Evolutionary conservation across 805 yeast genomes (phyloP).

Genomic region (Wickerhamomyces xylosicus): DNA sequence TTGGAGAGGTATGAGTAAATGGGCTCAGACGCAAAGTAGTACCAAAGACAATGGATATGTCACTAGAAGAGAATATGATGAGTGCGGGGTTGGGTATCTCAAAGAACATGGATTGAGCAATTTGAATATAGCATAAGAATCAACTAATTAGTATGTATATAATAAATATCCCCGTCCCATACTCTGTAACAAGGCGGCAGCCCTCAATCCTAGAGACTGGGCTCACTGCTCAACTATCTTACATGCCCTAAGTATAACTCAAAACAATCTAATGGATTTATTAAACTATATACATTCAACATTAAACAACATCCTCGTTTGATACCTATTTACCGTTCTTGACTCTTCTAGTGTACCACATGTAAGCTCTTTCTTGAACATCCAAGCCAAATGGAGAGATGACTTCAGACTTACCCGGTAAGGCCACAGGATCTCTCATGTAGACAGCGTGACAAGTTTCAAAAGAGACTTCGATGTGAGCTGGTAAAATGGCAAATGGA

Average conservation of each 20-base stretch:
- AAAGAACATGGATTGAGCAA: constrained; percentile 82
- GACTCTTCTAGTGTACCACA: constrained; percentile 82
- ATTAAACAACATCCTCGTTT: not conserved
- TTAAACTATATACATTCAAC: constrained; percentile 9
- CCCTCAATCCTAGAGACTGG: no score
- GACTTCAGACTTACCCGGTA: constrained; percentile 95
- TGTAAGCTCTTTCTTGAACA: constrained; percentile 87
- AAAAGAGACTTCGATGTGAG: constrained; percentile 84
- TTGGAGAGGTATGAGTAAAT: constrained; percentile 90
- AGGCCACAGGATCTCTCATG: constrained; percentile 91
- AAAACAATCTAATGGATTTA: not conserved
- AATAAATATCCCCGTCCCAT: not conserved
- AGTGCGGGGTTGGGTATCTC: constrained; percentile 81
- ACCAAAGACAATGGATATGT: constrained; percentile 39
- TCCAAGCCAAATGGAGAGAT: constrained; percentile 78
- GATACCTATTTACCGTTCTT: constrained; percentile 18
- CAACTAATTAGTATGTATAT: not conserved
- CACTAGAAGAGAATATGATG: constrained; percentile 69
- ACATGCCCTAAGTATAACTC: no score
- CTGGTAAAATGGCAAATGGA: constrained; percentile 85
- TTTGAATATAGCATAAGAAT: constrained; percentile 7
- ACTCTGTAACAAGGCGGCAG: no score
- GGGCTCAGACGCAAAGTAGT: constrained; percentile 37
- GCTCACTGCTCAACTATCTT: no score
- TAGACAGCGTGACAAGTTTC: constrained; percentile 94